Base-by-base conservation (phyloP, 768 basidiomycete species). In the Rhizopogon sp. region DNA sequence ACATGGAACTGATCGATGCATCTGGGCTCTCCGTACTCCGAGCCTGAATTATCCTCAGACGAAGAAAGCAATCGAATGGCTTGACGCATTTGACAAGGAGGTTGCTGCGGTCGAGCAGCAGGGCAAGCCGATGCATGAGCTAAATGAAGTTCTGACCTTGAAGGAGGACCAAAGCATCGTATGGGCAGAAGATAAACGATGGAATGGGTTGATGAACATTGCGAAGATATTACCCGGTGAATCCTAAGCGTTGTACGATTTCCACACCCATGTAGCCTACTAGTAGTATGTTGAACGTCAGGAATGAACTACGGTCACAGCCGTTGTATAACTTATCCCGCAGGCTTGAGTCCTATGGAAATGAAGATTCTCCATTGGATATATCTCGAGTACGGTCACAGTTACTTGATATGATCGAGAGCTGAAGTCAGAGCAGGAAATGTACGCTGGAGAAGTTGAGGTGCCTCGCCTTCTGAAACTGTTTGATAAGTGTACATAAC, bases 381-480 rank as follows among this genome's bases (percentile, higher is more conserved):
- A 86, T 89, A 53, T 86, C 83, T 16, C 74, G 80, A 62, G 84
- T 82, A 43, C 3, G 59, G 53, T 52, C 43, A 0, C 7, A 31
- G 45, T 5, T 11, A 13, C 45, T 20, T 6, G 6, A 11, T 50
- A 6, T 20, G 28, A 9, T n/a, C 52, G 43, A 17, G 7, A 47
- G 17, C 31, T 22, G 11, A 49, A 43, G 17, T 52, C 25, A 13
- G n/a, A 20, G 20, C 45, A 72, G 77, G 87, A 85, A 5, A 78
- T 87, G 74, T 88, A 80, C 61, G 84, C 87, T 0, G 87, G 86
- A 17, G 85, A 88, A 63, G 84, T 89, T 17, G 86, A 86, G 5
- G 71, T 77, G 0, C 82, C 80, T 3, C 79, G 86, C 9, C 72
- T 88, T 3, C 70, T 88, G 56, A 87, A 85, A 67, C 67, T 87